Conservation (phyloP, 192 early-diverging fungal species). For the Coemansia furcata region DNA sequence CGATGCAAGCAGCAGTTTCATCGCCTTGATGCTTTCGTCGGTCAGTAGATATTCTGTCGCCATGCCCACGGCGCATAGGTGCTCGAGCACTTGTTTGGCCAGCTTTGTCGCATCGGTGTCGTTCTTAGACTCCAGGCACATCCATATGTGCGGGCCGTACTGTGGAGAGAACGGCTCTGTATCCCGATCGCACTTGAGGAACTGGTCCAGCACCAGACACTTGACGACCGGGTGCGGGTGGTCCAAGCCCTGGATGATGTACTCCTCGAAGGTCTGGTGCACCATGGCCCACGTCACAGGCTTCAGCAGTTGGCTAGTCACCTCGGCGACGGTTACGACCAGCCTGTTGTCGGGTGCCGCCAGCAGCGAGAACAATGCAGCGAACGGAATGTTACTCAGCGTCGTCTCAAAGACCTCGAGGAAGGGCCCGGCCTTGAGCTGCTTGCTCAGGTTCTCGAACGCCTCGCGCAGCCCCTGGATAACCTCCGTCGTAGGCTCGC, state of each 20-base stretch:
- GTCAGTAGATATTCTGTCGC: conserved; percentile 34
- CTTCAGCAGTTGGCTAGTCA: conserved; percentile 38
- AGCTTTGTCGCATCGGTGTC: conserved; percentile 38
- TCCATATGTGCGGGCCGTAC: conserved; percentile 47
- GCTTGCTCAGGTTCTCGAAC: conserved; percentile 40
- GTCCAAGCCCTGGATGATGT: conserved; percentile 48
- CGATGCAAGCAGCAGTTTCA: conserved; percentile 17
- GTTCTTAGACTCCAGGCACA: conserved; percentile 31
- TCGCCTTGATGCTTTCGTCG: conserved; percentile 12
- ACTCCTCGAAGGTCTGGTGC: conserved; percentile 50
- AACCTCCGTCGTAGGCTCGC: conserved; percentile 44
- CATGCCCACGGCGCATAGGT: conserved; percentile 25
- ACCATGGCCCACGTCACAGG: conserved; percentile 49
- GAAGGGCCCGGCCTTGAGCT: conserved; percentile 42
- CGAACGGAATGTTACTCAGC: conserved; percentile 44
- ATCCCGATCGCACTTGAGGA: conserved; percentile 38
- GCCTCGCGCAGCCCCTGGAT: conserved; percentile 38
- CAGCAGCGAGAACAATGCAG: conserved; percentile 48
- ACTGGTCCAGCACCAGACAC: conserved; percentile 43
- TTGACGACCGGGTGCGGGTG: conserved; percentile 47
- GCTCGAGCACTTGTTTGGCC: conserved; percentile 28
- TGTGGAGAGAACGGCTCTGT: conserved; percentile 37
- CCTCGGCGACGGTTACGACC: conserved; percentile 36
- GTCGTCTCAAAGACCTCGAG: conserved; percentile 51
- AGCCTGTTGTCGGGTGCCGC: conserved; percentile 43